Evolutionary conservation across 23 red algal genomes (phyloP).

Genomic region (Rhodosorus marinus): DNA sequence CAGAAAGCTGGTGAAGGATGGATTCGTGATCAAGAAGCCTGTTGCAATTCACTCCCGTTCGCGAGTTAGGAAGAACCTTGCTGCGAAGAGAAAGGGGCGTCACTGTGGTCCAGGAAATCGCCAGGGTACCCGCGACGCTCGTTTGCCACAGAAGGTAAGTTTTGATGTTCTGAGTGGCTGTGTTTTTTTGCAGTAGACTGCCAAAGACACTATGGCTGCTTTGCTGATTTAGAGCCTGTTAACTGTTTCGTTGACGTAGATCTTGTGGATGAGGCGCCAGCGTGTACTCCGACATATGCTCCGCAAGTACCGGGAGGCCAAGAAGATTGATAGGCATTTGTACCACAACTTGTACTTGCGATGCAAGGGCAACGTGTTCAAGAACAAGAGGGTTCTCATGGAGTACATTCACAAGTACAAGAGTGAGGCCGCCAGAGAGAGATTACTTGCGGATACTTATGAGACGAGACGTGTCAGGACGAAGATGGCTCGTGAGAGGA

Average conservation of each 20-base stretch:
- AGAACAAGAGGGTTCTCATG: conserved; percentile 98
- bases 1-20: conserved; percentile 79
- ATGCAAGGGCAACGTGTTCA: conserved; percentile 99
- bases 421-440: conserved; percentile 76
- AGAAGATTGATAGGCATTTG: conserved; percentile 91
- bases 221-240: too few relatives aligned
- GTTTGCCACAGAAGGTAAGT: conserved; percentile 76
- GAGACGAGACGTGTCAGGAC: conserved; percentile 83
- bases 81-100: conserved; percentile 88
- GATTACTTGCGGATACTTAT: conserved; percentile 47
- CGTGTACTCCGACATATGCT: conserved; percentile 82
- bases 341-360: conserved; percentile 90
- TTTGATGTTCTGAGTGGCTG: too few relatives aligned
- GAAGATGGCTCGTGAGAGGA: conserved; percentile 59
- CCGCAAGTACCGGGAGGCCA: conserved; percentile 76
- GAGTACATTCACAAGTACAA: conserved; percentile 86
- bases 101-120: conserved; percentile 90
- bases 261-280: conserved; percentile 89
- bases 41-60: conserved; percentile 80
- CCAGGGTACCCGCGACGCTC: conserved; percentile 81
- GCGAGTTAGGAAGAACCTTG: conserved; percentile 54
- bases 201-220: too few relatives aligned
- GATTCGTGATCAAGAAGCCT: conserved; percentile 84
- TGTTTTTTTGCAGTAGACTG: too few relatives aligned
- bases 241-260: too few relatives aligned